Base-by-base conservation (phyloP, 2,329 filamentous ascomycete species). In the Aspergillus pseudoterreus region DNA sequence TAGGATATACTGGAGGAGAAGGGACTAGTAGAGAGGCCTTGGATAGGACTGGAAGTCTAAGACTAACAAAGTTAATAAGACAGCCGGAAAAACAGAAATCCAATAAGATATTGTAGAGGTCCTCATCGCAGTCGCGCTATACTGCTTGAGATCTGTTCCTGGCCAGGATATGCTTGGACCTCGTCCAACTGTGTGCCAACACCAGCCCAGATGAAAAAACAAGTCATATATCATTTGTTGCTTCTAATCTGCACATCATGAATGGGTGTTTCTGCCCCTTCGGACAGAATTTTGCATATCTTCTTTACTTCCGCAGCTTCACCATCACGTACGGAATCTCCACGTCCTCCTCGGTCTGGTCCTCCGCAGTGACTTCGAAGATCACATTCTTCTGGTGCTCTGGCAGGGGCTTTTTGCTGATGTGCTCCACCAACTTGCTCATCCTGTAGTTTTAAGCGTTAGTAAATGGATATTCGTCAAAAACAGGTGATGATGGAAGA, bases 241-340 rank as follows among this genome's bases (percentile, higher is more conserved):
- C 27, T 30, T 30, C 27, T 33, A 12, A 32, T 45, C 24, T 33
- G 43, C 8, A 30, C 11, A 30, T 30, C 27, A 30, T 11, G 6
- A 30, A 4, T 30, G 27, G 27, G 6, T 8, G 27, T 30, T 30
- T 30, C 27, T 30, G 11, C 5, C 22, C 22, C 27, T 10, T 30
- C 4, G 15, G 12, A 38, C 8, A 38, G 3, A 15, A 12, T 38
- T 17, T n/a, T 38, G 35, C 15, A 38, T n/a, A 14, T 15, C 36
- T 32, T 24, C 17, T 15, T 43, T 60, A 62, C 54, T 78, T 76
- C 53, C 73, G 66, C 58, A 91, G 75, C 77, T 86, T 92, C 59
- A 96, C 84, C 84, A 92, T 95, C 65, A 97, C 90, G 71, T 96
- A 97, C 4, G 94, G 94, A 60, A 97, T 88, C 75, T 99, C 94